Base-by-base conservation (phyloP, 345 rosid species). In the Lenwebbia sp. region DNA sequence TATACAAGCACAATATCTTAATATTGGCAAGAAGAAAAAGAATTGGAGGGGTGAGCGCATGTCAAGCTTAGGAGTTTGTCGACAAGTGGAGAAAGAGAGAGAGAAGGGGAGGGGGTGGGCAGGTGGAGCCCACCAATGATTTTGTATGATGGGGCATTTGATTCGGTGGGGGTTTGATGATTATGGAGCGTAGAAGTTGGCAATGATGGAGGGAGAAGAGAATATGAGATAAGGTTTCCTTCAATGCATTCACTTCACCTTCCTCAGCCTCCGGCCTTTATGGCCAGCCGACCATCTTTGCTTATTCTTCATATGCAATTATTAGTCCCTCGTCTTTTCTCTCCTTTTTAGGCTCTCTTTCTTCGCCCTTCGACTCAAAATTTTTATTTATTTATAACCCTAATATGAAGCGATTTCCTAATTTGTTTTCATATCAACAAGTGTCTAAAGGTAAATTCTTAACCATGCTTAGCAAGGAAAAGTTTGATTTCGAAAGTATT, bases 81-180 rank as follows among this genome's bases (percentile, higher is more conserved):
- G 88, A 87, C 85, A 91, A 86, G 87, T 85, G 92, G 84, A 23
- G 33, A 23, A 11, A 30, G 40, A 37, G 28, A 53, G 65, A 3
- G 33, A 52, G 78, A 17, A 40, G 33, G 81, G 7, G 50, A 44
- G 83, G 47, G 47, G 47, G 0, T 11, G 53, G 87, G 88, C 50
- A 52, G 85, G 47, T 60, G 70, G 88, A 88, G 87, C 87, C 93
- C 93, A 88, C 90, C 89, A 92, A 92, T 93, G 92, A 93, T 93
- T 91, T 93, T 87, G 92, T 88, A 88, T 88, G 93, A 89, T 91
- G 92, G 92, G 85, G 90, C 89, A 90, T 90, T 91, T 83, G 94
- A 91, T 91, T 87, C 92, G 90, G 89, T 87, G 91, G 91, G 91
- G 89, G 86, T 88, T 88, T 78, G 92, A 84, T 86, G 91, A 90